These are phyloP conservation scores for Rhizomucor pusillus DNA, from an alignment of 371 early-diverging fungal species.

Conservation along the genomic window DNA sequence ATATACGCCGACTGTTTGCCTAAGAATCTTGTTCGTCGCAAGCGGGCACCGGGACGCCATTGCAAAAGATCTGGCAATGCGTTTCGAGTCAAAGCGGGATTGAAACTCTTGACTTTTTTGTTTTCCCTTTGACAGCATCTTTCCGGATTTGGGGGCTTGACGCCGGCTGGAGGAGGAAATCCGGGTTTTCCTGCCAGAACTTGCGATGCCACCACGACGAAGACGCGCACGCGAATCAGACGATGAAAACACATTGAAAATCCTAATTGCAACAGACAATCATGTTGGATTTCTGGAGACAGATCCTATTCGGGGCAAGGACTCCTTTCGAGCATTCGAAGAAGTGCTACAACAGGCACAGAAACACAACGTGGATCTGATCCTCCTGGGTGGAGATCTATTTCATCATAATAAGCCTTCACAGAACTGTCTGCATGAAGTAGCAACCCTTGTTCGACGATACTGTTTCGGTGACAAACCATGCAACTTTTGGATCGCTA, in stretches of 20 bases:
- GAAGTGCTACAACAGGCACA: constrained; percentile 89
- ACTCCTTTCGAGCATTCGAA: constrained; percentile 92
- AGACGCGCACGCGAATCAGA: neutral
- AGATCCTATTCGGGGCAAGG: constrained; percentile 91
- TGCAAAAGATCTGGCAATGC: neutral
- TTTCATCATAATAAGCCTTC: constrained; percentile 98
- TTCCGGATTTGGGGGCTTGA: no score
- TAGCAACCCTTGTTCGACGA: constrained; percentile 76
- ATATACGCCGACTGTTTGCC: no score
- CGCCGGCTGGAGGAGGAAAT: no score
- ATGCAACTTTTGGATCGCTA: constrained; percentile 71
- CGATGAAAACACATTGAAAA: constrained; percentile 43
- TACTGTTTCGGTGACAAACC: constrained; percentile 85
- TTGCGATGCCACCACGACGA: no score
- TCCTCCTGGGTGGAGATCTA: constrained; percentile 98
- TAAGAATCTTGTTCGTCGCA: neutral
- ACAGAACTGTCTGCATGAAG: constrained; percentile 73
- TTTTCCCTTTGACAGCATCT: no score
- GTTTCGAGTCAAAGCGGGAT: no score
- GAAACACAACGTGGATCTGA: constrained; percentile 81
- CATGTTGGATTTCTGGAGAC: constrained; percentile 97
- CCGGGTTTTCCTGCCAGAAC: no score
- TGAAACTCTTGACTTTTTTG: no score
- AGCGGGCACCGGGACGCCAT: neutral
- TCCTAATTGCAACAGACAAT: constrained; percentile 95